Conservation (phyloP, 108 stramenopile genomes). For the Discostella stelligeroides region DNA sequence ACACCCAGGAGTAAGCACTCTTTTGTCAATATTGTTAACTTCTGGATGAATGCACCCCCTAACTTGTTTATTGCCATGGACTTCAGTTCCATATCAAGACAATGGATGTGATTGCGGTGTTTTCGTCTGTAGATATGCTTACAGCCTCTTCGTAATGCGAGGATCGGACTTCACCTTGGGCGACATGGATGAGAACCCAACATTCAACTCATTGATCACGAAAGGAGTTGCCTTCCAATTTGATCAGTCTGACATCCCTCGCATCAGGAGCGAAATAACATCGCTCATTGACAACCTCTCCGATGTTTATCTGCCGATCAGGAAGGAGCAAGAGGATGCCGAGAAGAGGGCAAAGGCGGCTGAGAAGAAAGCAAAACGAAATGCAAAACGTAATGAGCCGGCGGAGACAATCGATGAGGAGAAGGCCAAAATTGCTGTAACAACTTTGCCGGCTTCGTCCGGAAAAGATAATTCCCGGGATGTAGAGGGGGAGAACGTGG, state of each 20-base stretch:
- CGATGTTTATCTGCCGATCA: conserved; percentile 26
- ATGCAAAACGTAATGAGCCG: background rate
- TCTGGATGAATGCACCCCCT: conserved; percentile 8
- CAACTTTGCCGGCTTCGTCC: background rate
- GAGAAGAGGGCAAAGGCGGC: conserved; percentile 27
- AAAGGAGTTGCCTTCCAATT: conserved; percentile 62
- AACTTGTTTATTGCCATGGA: conserved; percentile 5
- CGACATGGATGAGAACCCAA: conserved; percentile 28
- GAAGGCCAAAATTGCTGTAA: background rate
- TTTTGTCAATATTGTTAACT: background rate
- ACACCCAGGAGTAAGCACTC: conserved; percentile 66
- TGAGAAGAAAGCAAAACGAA: conserved; percentile 10
- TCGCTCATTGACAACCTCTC: conserved; percentile 58
- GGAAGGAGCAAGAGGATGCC: conserved; percentile 16
- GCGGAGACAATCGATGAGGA: background rate
- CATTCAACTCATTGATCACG: conserved; percentile 48
- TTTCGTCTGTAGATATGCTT: conserved; percentile 88
- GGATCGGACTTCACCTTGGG: conserved; percentile 42
- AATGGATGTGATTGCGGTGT: conserved; percentile 91
- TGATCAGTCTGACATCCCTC: conserved; percentile 63
- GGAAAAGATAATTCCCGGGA: background rate
- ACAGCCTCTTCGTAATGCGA: conserved; percentile 64
- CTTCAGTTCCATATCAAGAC: conserved; percentile 80
- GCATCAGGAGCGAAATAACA: conserved; percentile 65
- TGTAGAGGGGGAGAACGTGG: conserved; percentile 2